Evolutionary conservation across 2,329 filamentous ascomycete species (phyloP), one percentile per base, ranked within the genome.

Genomic region (Aspergillus novoparasiticus): DNA sequence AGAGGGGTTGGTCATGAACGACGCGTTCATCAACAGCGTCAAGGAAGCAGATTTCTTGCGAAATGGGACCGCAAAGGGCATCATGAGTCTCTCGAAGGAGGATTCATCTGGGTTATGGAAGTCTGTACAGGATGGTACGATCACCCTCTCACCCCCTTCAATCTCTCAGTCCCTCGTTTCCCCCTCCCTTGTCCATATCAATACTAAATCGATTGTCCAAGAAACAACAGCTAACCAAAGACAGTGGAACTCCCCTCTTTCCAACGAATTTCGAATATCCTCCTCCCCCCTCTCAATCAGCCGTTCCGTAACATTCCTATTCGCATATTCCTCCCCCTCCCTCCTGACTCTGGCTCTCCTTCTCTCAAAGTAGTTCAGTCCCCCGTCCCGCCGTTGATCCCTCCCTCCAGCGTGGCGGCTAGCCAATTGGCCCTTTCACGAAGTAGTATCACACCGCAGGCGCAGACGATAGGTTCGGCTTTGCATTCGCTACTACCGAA

Each of bases 21-120:
- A 91, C 73, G 82, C 87, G 0, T 91, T 87, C 71, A 87, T 89
- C 59, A 90, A 91, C 68, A 87, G 84, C 58, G 88, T 91, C 65
- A 91, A 91, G 74, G 89, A 91, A 84, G 93, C 94, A 34, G 93
- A 97, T 78, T 96, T 93, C 69, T 83, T 96, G 57, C 87, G 94
- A 58, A 94, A 95, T 69, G 93, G 93, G 51, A 95, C 91, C 59
- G 93, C 92, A 19, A 93, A 94, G 75, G 90, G 91, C 64, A 94
- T 96, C 72, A 96, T 97, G 92, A 90, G 89, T 59, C 82, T 97
- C 72, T 93, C 90, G 64, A 94, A 93, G 75, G 88, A 91, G 53
- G 89, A 96, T 75, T 95, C 92, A 16, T 92, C 89, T 9, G 86
- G 90, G 36, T 83, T 97, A 39, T 97, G 94, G 93, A 86, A 89